Conservation (phyloP, 1,284 basidiomycete species). For the Albatrellus sp. region DNA sequence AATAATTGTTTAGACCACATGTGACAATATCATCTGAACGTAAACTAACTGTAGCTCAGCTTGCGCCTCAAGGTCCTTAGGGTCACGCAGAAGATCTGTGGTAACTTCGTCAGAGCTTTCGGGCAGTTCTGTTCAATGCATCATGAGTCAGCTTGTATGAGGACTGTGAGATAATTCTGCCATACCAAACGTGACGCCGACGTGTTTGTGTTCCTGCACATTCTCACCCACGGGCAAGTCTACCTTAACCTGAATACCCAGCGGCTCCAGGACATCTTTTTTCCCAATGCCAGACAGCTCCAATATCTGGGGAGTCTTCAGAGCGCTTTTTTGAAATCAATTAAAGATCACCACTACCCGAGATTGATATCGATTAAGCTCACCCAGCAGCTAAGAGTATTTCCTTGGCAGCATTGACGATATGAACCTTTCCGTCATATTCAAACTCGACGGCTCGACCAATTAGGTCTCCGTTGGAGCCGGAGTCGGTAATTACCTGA, state of each 20-base stretch:
- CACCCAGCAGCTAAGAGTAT: constrained; percentile 25
- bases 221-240: constrained; percentile 26
- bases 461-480: constrained; percentile 5
- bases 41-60: constrained; percentile 12
- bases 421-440: constrained; percentile 13
- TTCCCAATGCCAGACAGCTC: constrained; percentile 29
- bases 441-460: constrained; percentile 24
- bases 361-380: neutral
- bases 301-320: constrained; percentile 21
- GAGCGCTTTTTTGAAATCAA: constrained; percentile 12
- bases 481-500: constrained; percentile 6
- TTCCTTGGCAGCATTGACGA: constrained; percentile 20
- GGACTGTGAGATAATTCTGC: neutral
- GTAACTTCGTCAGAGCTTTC: constrained; percentile 7
- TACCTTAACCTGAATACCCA: constrained; percentile 20
- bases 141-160: neutral
- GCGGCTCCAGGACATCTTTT: constrained; percentile 15
- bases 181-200: constrained; percentile 13
- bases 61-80: constrained; percentile 9
- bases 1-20: neutral
- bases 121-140: constrained; percentile 11
- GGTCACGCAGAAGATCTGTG: constrained; percentile 11
- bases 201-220: constrained; percentile 19
- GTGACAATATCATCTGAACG: neutral
- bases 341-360: neutral